Evolutionary conservation across 2,329 filamentous ascomycete genomes (phyloP), one percentile per base, ranked within the genome.

Genomic region (Byssoonygena ceratinophila): DNA sequence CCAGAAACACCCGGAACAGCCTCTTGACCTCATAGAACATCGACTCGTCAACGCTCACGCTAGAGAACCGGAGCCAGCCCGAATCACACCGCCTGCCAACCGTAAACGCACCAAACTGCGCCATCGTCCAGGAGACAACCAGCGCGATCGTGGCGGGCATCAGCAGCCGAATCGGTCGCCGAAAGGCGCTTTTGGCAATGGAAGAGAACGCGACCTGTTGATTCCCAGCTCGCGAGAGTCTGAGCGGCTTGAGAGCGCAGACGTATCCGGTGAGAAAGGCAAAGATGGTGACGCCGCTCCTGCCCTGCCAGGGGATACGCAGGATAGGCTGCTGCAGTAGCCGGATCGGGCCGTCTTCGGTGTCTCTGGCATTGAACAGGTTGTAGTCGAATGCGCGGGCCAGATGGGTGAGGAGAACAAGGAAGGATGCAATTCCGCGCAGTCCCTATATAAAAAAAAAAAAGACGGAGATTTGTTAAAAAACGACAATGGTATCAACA

Each of bases 261-360:
- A 79, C 76, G 57, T 77, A 78, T 53, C 76, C 76, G 0, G 76
- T 78, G 50, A 79, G 64, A 57, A 79, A 76, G 47, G 75, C 74
- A 58, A 79, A 79, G 61, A 78, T 76, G 54, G 75, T 76, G 31
- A 79, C 76, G 40, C 75, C 76, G 27, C 77, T 71, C 20, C 75
- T 71, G 41, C 76, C 76, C 60, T 78, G 75, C 66, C 70, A 75
- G 27, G 74, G 74, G n/a, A 78, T 67, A n/a, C 76, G 75, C n/a
- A 78, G 61, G 55, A 77, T 70, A 3, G 76, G 75, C 47, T 71
- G 65, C 60, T 79, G 76, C 31, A 77, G 66, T 25, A 77, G 53
- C 51, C 73, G 69, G 8, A 75, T 72, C 1, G 68, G 48, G 2
- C 60, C 66, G 44, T 74, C 64, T 55, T 69, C 65, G 49, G 58